Conservation (phyloP, 768 basidiomycete species). For the Hygrocybe coccinea region DNA sequence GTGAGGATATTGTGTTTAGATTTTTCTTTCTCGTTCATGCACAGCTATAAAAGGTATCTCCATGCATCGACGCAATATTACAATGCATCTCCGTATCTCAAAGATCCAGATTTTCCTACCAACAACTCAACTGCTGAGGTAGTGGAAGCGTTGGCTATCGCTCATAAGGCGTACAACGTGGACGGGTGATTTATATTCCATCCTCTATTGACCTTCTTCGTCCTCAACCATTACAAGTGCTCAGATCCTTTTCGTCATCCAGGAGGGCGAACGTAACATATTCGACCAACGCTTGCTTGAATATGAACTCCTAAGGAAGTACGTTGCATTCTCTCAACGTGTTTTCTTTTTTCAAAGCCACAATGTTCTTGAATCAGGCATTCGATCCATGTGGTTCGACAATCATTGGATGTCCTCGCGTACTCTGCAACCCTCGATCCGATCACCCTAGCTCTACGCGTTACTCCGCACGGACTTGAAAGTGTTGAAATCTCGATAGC, state of each 20-base stretch:
- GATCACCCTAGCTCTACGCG: constrained; percentile 40
- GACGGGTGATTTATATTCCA: constrained; percentile 35
- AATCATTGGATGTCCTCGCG: constrained; percentile 68
- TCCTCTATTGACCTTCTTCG: background rate
- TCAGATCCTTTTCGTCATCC: constrained; percentile 79
- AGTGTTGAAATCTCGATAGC: constrained; percentile 74
- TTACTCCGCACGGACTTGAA: constrained; percentile 25
- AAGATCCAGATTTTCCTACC: constrained; percentile 51
- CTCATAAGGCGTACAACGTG: constrained; percentile 68
- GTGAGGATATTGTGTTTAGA: constrained; percentile 66
- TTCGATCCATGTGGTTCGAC: constrained; percentile 66
- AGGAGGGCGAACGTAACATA: constrained; percentile 83
- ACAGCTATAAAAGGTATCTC: constrained; percentile 52
- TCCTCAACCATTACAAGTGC: constrained; percentile 26
- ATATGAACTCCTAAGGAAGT: constrained; percentile 80
- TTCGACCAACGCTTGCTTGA: constrained; percentile 92
- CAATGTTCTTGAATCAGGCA: constrained; percentile 43
- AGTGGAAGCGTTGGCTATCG: constrained; percentile 71
- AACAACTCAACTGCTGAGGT: constrained; percentile 72
- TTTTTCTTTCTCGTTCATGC: background rate
- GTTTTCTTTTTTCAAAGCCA: background rate
- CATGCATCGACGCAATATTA: constrained; percentile 63
- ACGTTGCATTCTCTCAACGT: constrained; percentile 20
- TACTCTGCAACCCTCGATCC: constrained; percentile 50
- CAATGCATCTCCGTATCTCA: constrained; percentile 49